phyloP scores from a whole-genome alignment of 768 basidiomycete species.

The Tylopilus plumbeoviolaceoides region DNA sequence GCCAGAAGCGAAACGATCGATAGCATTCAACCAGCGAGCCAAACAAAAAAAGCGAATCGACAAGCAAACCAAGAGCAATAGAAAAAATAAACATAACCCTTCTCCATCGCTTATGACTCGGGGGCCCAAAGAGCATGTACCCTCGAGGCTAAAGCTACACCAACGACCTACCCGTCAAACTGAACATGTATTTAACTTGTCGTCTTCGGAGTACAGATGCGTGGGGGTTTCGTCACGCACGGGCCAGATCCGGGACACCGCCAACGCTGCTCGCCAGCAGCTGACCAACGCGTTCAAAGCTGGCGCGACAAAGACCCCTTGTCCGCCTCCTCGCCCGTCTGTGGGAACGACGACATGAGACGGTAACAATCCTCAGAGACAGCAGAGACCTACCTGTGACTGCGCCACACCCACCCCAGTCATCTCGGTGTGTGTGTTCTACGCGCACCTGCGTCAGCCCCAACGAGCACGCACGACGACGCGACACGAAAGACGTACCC shows the following conservation, averaged over 20 bases:
- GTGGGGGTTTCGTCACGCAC: no score
- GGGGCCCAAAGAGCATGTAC: no score
- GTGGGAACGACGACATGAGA: neutral
- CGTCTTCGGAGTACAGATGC: no score
- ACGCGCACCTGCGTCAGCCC: neutral
- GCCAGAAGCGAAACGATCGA: neutral
- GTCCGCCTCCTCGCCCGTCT: slow-evolving; percentile 1
- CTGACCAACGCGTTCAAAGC: neutral
- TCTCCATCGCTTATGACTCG: neutral
- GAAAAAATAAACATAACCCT: neutral
- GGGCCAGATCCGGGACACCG: no score
- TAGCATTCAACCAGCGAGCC: neutral
- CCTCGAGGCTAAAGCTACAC: no score
- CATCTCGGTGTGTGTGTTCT: slow-evolving; percentile 17
- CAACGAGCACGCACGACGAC: no score
- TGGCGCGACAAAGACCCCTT: slow-evolving; percentile 4
- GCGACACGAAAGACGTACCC: slow-evolving; percentile 1
- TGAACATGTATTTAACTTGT: no score
- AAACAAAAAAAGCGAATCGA: neutral
- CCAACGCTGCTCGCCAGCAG: no score
- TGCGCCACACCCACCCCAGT: slow-evolving; percentile 9
- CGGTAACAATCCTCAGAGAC: neutral
- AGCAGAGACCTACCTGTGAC: slow-evolving; percentile 14
- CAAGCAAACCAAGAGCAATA: neutral
- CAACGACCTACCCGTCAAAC: no score